Conservation (phyloP, 371 early-diverging fungal genomes). For the Fennellomyces sp. region DNA sequence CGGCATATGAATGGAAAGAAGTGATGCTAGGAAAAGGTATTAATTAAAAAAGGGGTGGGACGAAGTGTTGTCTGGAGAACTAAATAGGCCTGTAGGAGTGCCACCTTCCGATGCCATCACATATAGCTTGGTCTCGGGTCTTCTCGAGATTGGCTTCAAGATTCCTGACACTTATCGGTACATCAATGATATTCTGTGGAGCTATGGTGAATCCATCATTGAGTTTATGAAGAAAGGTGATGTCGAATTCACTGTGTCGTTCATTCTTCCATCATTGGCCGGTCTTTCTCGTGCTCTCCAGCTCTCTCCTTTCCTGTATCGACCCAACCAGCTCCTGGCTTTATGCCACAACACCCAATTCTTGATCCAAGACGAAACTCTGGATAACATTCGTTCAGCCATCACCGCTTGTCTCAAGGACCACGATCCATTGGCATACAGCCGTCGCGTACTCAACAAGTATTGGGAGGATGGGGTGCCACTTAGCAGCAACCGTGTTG, state of each 20-base stretch:
- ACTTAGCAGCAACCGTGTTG: constrained; percentile 54
- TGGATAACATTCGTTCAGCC: constrained; percentile 58
- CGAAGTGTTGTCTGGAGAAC: too few relatives aligned
- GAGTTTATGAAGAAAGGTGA: constrained; percentile 15
- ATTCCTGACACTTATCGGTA: constrained; percentile 36
- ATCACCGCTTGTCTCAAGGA: constrained; percentile 51
- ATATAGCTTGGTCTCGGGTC: constrained; percentile 39
- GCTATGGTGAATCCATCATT: constrained; percentile 25
- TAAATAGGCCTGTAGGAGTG: too few relatives aligned
- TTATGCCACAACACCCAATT: constrained; percentile 53
- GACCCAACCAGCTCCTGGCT: constrained; percentile 48
- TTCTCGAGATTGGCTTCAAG: constrained; percentile 56
- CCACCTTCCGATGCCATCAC: constrained; percentile 44
- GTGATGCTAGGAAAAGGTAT: constrained; percentile 36
- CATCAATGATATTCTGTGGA: constrained; percentile 36
- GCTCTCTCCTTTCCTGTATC: constrained; percentile 53
- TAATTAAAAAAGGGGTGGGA: neutral
- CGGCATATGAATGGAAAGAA: constrained; percentile 38
- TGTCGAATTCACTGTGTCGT: constrained; percentile 57
- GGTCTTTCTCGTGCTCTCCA: constrained; percentile 71
- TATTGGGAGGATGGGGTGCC: constrained; percentile 54
- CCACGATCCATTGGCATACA: constrained; percentile 40
- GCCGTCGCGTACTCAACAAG: constrained; percentile 48
- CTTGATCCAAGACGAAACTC: constrained; percentile 53
- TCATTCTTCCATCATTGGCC: constrained; percentile 68